phyloP scores from a whole-genome alignment of 768 basidiomycete genomes.

The Boletales sp. region DNA sequence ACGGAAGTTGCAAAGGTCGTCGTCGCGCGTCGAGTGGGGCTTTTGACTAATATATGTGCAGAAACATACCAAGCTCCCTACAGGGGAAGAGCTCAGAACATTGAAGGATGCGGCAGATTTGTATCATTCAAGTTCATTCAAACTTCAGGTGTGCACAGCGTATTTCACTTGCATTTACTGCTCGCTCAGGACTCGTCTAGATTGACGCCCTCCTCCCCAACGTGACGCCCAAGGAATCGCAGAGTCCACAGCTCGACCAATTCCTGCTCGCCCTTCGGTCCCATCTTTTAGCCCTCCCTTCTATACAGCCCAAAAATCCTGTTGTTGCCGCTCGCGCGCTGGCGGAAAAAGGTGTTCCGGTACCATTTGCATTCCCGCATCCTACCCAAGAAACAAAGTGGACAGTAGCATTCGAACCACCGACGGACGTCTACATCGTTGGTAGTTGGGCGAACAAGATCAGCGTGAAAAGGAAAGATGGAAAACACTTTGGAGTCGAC shows the following conservation, averaged over 20 bases:
- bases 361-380: slow-evolving; percentile 67
- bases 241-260: slow-evolving; percentile 56
- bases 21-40: background rate
- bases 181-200: slow-evolving; percentile 36
- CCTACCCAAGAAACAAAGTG: slow-evolving; percentile 82
- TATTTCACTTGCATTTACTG: background rate
- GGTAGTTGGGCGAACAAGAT: slow-evolving; percentile 87
- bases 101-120: slow-evolving; percentile 75
- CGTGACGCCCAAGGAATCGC: slow-evolving; percentile 57
- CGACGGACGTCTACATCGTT: slow-evolving; percentile 69
- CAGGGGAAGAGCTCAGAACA: slow-evolving; percentile 63
- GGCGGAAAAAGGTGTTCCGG: slow-evolving; percentile 50
- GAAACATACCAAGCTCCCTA: slow-evolving; percentile 47
- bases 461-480: slow-evolving; percentile 68
- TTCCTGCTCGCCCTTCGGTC: slow-evolving; percentile 69
- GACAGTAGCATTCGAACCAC: slow-evolving; percentile 80
- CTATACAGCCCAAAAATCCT: slow-evolving; percentile 60
- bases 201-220: slow-evolving; percentile 79
- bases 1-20: slow-evolving; percentile 15
- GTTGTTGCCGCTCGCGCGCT: slow-evolving; percentile 57
- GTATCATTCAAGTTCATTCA: slow-evolving; percentile 77
- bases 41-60: slow-evolving; percentile 3
- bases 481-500: slow-evolving; percentile 65
- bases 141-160: slow-evolving; percentile 61
- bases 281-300: slow-evolving; percentile 55